Evolutionary conservation across 495 filamentous ascomycete genomes (phyloP).

Genomic region (Podospora pseudocomata): DNA sequence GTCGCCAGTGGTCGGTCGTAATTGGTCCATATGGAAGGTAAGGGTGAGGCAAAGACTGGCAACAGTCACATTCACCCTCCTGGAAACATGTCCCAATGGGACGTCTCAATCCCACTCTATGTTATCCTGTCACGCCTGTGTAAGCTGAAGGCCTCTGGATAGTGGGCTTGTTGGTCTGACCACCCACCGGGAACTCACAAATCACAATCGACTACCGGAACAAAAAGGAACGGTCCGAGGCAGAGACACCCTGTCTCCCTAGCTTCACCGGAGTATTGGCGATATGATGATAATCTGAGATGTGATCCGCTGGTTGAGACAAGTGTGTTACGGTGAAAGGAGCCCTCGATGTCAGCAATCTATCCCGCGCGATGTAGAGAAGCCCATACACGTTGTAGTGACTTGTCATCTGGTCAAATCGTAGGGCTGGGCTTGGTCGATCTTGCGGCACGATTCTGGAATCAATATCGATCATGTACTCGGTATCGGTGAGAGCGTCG

Average conservation of each 20-base stretch:
- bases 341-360: slow-evolving; percentile 15
- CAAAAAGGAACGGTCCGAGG: slow-evolving; percentile 30
- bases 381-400: not conserved
- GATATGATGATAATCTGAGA: slow-evolving; percentile 8
- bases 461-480: not conserved
- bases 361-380: not conserved
- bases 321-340: not conserved
- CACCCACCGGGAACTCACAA: slow-evolving; percentile 16
- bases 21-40: not conserved
- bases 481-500: not conserved
- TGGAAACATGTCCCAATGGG: slow-evolving; percentile 13
- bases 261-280: slow-evolving; percentile 21
- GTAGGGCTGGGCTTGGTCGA: not conserved
- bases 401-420: slow-evolving; percentile 2
- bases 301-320: slow-evolving; percentile 6
- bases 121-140: not conserved
- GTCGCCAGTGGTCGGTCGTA: not conserved
- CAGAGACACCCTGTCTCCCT: not conserved
- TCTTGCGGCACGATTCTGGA: slow-evolving; percentile 3
- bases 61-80: slow-evolving; percentile 9
- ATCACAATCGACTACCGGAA: slow-evolving; percentile 10
- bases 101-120: not conserved
- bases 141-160: not conserved
- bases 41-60: slow-evolving; percentile 12
- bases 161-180: slow-evolving; percentile 19